These are phyloP conservation scores for Cephaloascus albidus DNA, from an alignment of 805 yeast species.

Conservation along the genomic window DNA sequence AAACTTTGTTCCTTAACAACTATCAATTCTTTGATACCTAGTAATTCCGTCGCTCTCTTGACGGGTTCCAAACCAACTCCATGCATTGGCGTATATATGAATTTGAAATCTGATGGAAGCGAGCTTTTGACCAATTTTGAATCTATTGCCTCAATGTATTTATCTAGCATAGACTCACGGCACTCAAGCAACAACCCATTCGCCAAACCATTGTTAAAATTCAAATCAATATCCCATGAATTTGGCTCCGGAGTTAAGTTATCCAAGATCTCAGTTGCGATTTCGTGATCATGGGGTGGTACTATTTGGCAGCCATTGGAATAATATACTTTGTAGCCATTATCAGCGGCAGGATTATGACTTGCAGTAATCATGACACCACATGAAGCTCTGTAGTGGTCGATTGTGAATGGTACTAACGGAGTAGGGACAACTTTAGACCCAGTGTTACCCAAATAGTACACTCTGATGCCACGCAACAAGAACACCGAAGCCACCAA, in stretches of 20 bases:
- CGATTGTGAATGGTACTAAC: conserved; percentile 81
- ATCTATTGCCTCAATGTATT: conserved; percentile 27
- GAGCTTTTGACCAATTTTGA: conserved; percentile 19
- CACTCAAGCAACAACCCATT: conserved; percentile 24
- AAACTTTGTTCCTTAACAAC: conserved; percentile 53
- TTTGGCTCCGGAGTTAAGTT: conserved; percentile 54
- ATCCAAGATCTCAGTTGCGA: conserved; percentile 52
- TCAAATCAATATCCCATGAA: conserved; percentile 36
- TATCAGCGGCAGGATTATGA: conserved; percentile 77
- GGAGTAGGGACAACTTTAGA: conserved; percentile 69
- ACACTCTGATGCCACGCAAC: conserved; percentile 58
- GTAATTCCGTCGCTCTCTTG: conserved; percentile 22
- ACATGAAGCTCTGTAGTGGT: conserved; percentile 48
- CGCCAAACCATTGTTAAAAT: conserved; percentile 17
- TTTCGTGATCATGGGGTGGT: conserved; percentile 77
- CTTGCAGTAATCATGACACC: conserved; percentile 95
- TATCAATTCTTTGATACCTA: conserved; percentile 23
- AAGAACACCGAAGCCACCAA: conserved; percentile 71
- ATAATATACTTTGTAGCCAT: conserved; percentile 94
- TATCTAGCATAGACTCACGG: conserved; percentile 28
- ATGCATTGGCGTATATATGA: conserved; percentile 91
- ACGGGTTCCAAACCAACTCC: conserved; percentile 80
- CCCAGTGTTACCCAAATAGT: conserved; percentile 38
- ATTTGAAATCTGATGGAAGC: conserved; percentile 25
- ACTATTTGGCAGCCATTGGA: conserved; percentile 91